Evolutionary conservation across 768 basidiomycete genomes (phyloP).

Genomic region (Sporobolomyces roseus): DNA sequence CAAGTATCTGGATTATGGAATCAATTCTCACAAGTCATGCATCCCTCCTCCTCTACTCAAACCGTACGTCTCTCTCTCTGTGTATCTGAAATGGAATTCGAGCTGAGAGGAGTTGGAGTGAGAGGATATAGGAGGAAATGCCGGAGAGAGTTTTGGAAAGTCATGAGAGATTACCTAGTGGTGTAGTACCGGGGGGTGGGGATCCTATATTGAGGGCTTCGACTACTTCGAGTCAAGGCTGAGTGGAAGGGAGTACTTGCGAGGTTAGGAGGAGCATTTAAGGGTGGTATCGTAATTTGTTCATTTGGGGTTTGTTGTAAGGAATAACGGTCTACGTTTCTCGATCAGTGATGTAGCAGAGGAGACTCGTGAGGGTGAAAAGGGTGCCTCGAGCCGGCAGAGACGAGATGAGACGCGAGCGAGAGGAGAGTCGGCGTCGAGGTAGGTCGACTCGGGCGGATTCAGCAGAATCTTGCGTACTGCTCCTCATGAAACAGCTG

Average conservation of each 20-base stretch:
- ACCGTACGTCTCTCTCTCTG: neutral
- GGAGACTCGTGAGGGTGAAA: too few species aligned
- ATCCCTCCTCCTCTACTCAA: neutral
- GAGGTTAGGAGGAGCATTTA: too few species aligned
- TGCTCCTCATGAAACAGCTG: too few species aligned
- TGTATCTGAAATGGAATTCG: neutral
- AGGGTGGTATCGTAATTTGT: too few species aligned
- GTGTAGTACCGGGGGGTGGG: constrained; percentile 9
- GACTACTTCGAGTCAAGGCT: neutral
- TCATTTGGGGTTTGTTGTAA: too few species aligned
- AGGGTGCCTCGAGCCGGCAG: too few species aligned
- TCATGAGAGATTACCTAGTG: neutral
- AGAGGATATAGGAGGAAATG: neutral
- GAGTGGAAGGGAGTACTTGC: neutral
- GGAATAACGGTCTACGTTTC: too few species aligned
- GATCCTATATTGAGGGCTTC: constrained; percentile 10
- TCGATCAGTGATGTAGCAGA: too few species aligned
- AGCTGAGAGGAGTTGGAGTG: neutral
- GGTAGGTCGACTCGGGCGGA: too few species aligned
- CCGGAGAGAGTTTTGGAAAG: constrained; percentile 8
- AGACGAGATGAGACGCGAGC: too few species aligned
- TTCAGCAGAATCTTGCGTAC: too few species aligned
- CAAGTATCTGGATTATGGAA: constrained; percentile 35
- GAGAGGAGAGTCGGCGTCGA: too few species aligned
- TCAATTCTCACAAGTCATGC: constrained; percentile 32